Conservation (phyloP, 2,329 filamentous ascomycete species). For the Teratosphaeria epicoccoides region DNA sequence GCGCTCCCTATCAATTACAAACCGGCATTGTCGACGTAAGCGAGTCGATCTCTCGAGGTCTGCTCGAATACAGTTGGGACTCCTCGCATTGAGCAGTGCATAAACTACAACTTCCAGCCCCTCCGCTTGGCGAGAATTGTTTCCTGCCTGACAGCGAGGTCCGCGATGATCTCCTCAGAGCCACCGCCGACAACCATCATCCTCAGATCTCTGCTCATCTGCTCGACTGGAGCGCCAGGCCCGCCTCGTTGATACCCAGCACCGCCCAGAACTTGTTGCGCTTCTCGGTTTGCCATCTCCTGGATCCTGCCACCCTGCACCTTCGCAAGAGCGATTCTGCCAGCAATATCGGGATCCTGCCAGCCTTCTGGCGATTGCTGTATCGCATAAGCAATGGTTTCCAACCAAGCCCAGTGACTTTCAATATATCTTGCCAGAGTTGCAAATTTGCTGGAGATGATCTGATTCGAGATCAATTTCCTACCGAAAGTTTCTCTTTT, state of each 20-base stretch:
- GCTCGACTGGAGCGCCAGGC: constrained; percentile 41
- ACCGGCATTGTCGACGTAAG: too few species aligned
- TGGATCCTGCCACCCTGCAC: constrained; percentile 43
- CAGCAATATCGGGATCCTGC: constrained; percentile 35
- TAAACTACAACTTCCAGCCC: constrained; percentile 35
- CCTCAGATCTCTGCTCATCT: constrained; percentile 43
- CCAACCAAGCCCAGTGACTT: constrained; percentile 22
- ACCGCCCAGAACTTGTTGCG: constrained; percentile 46
- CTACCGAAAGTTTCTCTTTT: constrained; percentile 27
- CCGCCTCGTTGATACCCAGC: constrained; percentile 44
- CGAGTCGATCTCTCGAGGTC: too few species aligned
- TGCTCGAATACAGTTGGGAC: too few species aligned
- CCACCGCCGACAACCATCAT: constrained; percentile 34
- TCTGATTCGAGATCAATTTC: constrained; percentile 24
- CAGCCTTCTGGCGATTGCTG: constrained; percentile 18
- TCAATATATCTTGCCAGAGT: constrained; percentile 24
- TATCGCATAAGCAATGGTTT: constrained; percentile 24
- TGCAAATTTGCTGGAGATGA: constrained; percentile 24
- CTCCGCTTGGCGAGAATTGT: constrained; percentile 27
- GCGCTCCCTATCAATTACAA: too few species aligned
- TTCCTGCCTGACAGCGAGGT: constrained; percentile 26
- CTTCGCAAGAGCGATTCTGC: constrained; percentile 43
- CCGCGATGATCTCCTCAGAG: constrained; percentile 25
- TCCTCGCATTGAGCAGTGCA: neutral
- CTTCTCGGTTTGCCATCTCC: constrained; percentile 44